Base-by-base conservation (phyloP, 139 green algal species). In the Chlorella vulgaris region DNA sequence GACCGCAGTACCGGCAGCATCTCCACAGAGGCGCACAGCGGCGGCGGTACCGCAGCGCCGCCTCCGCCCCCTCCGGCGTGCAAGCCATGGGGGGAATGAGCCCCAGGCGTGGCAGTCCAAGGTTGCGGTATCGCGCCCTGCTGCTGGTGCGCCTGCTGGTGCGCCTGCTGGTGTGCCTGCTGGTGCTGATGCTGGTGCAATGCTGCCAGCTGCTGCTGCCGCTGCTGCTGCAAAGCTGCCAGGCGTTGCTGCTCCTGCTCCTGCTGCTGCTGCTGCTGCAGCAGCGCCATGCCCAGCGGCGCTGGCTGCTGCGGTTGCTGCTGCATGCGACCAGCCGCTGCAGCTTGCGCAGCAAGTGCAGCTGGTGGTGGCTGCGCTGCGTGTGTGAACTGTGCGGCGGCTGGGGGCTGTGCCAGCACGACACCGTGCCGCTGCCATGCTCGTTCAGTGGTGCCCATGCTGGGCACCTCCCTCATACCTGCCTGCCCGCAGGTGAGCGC, bases 1-100 rank as follows among this genome's bases (percentile, higher is more conserved):
- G 69, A 76, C 8, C n/a, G 43, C 69, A 76, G n/a, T n/a, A 61
- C n/a, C 21, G 71, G 71, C 71, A 78, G 50, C 71, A 78, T 78
- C 35, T 78, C 71, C 3, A 78, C n/a, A 1, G 70, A 78, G 3
- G 31, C 31, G 2, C 33, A 31, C 21, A 67, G 47, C 21, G 22
- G 31, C 31, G 67, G 55, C 55, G 47, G 47, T 15, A 31, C 55
- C 18, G 55, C 22, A n/a, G 15, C 55, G 18, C 18, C 55, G 15
- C 55, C 55, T 28, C 55, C 5, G 55, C 55, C 18, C 55, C 55
- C n/a, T 15, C 55, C 15, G 47, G 47, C 47, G 13, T 15, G 47
- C 47, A 58, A 15, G 13, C 47, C n/a, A n/a, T n/a, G n/a, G n/a
- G n/a, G 47, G 13, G 15, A 24, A 10, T 58, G 47, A 58, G 47